Evolutionary conservation across 2,329 filamentous ascomycete genomes (phyloP).

Genomic region (Aureobasidium sp.): DNA sequence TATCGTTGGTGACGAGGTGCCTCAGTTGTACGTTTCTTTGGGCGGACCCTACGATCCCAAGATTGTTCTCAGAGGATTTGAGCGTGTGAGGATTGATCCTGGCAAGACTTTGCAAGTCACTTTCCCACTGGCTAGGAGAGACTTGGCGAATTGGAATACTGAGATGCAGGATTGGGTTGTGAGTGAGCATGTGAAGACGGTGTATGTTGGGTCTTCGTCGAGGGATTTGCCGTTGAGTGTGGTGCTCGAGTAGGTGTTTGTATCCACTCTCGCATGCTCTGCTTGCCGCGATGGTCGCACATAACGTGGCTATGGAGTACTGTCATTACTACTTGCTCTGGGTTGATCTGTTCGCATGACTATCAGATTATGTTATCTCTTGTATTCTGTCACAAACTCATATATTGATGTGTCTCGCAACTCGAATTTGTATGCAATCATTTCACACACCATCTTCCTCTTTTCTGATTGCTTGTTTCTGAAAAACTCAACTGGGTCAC

Average conservation of each 20-base stretch:
- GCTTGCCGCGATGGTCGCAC: too few species aligned
- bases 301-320: too few species aligned
- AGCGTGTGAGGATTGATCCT: conserved; percentile 60
- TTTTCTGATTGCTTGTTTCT: too few species aligned
- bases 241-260: background rate
- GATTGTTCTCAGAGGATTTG: conserved; percentile 64
- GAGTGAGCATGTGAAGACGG: background rate
- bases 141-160: conserved; percentile 78
- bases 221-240: background rate
- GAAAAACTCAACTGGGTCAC: too few species aligned
- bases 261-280: too few species aligned
- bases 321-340: too few species aligned
- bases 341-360: too few species aligned
- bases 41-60: conserved; percentile 61
- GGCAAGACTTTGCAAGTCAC: conserved; percentile 56
- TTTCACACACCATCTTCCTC: too few species aligned
- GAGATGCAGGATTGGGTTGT: conserved; percentile 61
- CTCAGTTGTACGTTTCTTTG: conserved; percentile 67
- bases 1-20: conserved; percentile 55
- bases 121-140: conserved; percentile 61
- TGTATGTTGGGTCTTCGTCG: background rate
- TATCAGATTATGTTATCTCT: too few species aligned
- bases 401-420: too few species aligned
- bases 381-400: too few species aligned
- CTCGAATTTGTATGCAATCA: too few species aligned